Evolutionary conservation across 1,284 basidiomycete species (phyloP), one percentile per base, ranked within the genome.

Genomic region (Veloporphyrellus conicus): DNA sequence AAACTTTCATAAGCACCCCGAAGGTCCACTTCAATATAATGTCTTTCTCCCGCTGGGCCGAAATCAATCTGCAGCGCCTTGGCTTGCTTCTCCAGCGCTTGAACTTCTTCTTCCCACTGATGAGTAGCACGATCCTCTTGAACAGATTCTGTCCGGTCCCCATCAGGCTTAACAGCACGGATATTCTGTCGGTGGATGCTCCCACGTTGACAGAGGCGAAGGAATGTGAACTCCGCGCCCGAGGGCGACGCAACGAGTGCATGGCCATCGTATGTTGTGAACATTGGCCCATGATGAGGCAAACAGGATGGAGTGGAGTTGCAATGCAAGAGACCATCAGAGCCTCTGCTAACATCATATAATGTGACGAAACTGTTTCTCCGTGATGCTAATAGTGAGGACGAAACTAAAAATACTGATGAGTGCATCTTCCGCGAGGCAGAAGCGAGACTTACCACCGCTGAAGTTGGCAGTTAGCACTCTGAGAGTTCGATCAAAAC

Each of bases 341-440:
- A 49, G 3, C 68, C 62, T 22, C 66, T 68, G 31, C 72, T 71
- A 25, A 84, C 74, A 57, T 85, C 81, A 49, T 87, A 87, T 4
- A 84, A 60, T 2, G 82, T 79, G 15, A 82, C 64, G 35, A 87
- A 58, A 11, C 68, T 68, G 52, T 81, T 86, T 41, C 67, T 72
- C 5, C 73, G 72, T 5, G 85, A 86, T 1, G 73, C 75, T 28
- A 88, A 60, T 25, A 83, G 61, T 1, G 81, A 81, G 3, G 77
- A 43, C 2, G 71, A 71, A 50, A 53, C 71, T 75, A 47, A 23
- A 42, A 43, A 42, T 15, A n/a, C 33, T 10, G 7, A 18, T 60
- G 22, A 53, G 53, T 38, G 23, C 25, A 25, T 19, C n/a, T 4
- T 45, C 22, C 12, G n/a, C 6, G 31, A 19, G 22, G 41, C 25